Evolutionary conservation across 768 basidiomycete species (phyloP), one percentile per base, ranked within the genome.

Genomic region (Hebeloma cylindrosporum): DNA sequence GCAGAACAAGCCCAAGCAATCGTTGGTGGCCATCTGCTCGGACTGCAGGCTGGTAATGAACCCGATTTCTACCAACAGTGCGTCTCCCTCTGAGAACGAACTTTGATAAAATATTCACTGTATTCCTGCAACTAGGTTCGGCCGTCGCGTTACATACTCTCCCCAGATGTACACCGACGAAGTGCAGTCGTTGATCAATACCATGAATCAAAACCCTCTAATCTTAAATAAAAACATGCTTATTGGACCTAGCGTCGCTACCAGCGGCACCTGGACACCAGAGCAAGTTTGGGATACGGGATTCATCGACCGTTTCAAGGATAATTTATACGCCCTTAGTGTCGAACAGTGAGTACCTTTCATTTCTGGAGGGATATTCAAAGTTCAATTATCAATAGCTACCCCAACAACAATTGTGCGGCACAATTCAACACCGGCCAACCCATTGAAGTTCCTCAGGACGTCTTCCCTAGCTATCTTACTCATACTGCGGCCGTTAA

Each of bases 1-100:
- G 83, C 80, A 5, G 73, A 79, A 56, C 62, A 74, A 29, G 79
- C 79, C 3, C 74, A 86, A 58, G 50, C 62, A 13, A 82, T 88
- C 47, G 68, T 90, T 1, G 88, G 88, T 1, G 66, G 75, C 37
- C 71, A 78, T 47, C 65, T 90, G 14, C 61, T 84, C n/a, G 88
- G 83, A 0, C 62, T 86, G 6, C 82, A 87, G 59, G 76, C 80
- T 1, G 86, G 82, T 2, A 88, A 90, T 58, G 88, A 90, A 63
- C 88, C 87, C 11, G 88, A 92, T 68, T 74, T 88, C 51, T 91
- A 83, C 51, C 64, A 71, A 7, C 47, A 57, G 60, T 71, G 64
- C 7, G 62, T 42, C 6, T 43, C 26, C 18, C 21, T 23, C 23
- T 46, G n/a, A 48, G 2, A 61, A 48, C 35, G 25, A 23, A 14